phyloP scores from a whole-genome alignment of 1,139 yeast genomes.

The Suhomyces anneliseae region DNA sequence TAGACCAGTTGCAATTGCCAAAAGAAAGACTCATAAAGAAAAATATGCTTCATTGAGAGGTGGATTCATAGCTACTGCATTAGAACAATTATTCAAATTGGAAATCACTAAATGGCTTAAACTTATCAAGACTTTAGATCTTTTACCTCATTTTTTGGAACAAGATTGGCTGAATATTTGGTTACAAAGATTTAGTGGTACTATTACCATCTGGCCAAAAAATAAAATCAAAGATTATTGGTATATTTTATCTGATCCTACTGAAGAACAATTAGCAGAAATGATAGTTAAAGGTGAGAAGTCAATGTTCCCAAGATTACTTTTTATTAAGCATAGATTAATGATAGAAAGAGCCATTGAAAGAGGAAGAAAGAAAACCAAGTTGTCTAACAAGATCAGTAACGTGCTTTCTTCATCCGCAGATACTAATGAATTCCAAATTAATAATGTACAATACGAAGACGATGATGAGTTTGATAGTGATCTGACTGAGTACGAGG shows the following conservation, averaged over 20 bases:
- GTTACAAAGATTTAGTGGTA: conserved; percentile 72
- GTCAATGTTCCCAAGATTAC: conserved; percentile 64
- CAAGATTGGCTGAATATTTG: conserved; percentile 83
- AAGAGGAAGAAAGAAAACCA: conserved; percentile 38
- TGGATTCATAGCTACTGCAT: conserved; percentile 72
- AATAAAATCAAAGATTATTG: conserved; percentile 58
- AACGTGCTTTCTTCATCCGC: conserved; percentile 8
- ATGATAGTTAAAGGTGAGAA: conserved; percentile 65
- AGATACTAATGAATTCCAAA: conserved; percentile 10
- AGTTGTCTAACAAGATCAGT: conserved; percentile 14
- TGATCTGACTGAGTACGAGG: conserved; percentile 22
- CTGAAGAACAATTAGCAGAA: conserved; percentile 52
- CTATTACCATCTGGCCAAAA: conserved; percentile 77
- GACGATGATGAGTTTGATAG: conserved; percentile 20
- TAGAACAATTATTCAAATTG: conserved; percentile 67
- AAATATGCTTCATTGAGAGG: conserved; percentile 59
- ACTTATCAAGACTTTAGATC: conserved; percentile 61
- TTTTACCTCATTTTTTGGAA: conserved; percentile 66
- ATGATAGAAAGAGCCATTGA: conserved; percentile 66
- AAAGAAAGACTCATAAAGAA: conserved; percentile 45
- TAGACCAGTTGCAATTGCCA: conserved; percentile 61
- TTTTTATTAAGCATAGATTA: conserved; percentile 64
- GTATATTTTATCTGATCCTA: conserved; percentile 69
- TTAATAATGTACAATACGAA: conserved; percentile 15
- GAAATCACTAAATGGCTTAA: conserved; percentile 78